Evolutionary conservation across 108 stramenopile species (phyloP).

Genomic region (Fistulifera solaris): DNA sequence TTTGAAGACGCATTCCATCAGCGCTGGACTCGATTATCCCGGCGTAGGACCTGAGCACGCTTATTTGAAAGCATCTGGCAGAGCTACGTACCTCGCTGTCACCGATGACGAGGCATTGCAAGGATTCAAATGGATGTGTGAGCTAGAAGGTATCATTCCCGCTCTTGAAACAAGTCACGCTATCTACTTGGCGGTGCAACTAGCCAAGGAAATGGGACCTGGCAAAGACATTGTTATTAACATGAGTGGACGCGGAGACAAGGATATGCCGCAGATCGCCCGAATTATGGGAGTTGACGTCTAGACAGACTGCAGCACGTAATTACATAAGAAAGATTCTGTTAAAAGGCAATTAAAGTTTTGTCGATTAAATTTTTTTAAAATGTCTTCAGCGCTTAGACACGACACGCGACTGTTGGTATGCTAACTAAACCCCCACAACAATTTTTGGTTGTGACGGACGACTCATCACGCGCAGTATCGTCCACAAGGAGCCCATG

Average conservation of each 20-base stretch:
- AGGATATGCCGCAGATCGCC: constrained; percentile 84
- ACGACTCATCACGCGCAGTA: constrained; percentile 1
- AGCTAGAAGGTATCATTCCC: constrained; percentile 92
- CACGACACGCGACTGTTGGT: not conserved
- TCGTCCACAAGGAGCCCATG: not conserved
- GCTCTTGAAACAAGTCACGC: constrained; percentile 92
- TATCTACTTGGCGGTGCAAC: constrained; percentile 79
- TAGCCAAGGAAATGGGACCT: constrained; percentile 76
- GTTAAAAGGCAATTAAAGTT: not conserved
- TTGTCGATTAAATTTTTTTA: not conserved
- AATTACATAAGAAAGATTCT: not conserved
- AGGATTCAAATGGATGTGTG: constrained; percentile 75
- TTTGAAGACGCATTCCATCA: constrained; percentile 83
- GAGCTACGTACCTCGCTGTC: constrained; percentile 78
- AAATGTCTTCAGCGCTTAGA: not conserved
- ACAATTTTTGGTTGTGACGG: not conserved
- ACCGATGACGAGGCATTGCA: constrained; percentile 92
- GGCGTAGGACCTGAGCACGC: constrained; percentile 96
- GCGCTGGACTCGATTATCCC: constrained; percentile 94
- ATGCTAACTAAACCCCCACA: not conserved
- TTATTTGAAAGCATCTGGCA: constrained; percentile 81
- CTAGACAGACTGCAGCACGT: constrained; percentile 20
- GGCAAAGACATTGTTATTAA: constrained; percentile 87
- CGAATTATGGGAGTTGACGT: constrained; percentile 90
- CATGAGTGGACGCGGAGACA: constrained; percentile 95